Conservation (phyloP, 306 rosid species). For the Vicia villosa region DNA sequence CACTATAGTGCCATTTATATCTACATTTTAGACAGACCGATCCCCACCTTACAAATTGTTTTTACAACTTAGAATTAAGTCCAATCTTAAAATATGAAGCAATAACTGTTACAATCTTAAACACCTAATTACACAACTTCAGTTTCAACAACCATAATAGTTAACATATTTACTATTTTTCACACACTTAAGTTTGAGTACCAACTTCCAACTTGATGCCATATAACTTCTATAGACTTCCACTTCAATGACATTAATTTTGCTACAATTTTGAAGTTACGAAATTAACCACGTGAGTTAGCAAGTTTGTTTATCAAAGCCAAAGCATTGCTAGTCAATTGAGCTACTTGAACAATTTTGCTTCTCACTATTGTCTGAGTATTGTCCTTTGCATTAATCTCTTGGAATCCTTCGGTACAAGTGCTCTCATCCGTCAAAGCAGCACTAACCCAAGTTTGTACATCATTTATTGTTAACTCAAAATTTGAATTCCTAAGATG, state of each 20-base stretch:
- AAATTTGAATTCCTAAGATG: slow-evolving; percentile 35
- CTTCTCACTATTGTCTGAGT: slow-evolving; percentile 48
- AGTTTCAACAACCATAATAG: background rate
- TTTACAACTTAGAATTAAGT: too few relatives aligned
- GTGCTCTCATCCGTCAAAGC: slow-evolving; percentile 75
- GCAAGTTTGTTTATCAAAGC: slow-evolving; percentile 72
- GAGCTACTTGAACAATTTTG: slow-evolving; percentile 46
- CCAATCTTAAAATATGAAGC: too few relatives aligned
- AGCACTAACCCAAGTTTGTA: slow-evolving; percentile 81
- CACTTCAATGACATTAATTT: background rate
- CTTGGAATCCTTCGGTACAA: slow-evolving; percentile 66
- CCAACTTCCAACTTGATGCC: background rate
- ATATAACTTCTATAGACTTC: background rate
- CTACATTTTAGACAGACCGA: too few relatives aligned
- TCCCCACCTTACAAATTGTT: too few relatives aligned
- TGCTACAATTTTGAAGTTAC: background rate
- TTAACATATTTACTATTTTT: background rate
- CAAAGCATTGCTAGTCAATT: slow-evolving; percentile 75
- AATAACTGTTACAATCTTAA: too few relatives aligned
- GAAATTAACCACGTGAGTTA: slow-evolving; percentile 21
- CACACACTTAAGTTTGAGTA: background rate
- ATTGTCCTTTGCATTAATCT: slow-evolving; percentile 16
- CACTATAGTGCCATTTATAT: too few relatives aligned
- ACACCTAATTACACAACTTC: too few relatives aligned
- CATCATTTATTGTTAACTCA: slow-evolving; percentile 48